phyloP scores from a whole-genome alignment of 164 flowering plant species.

The Nelumbo lutea region DNA sequence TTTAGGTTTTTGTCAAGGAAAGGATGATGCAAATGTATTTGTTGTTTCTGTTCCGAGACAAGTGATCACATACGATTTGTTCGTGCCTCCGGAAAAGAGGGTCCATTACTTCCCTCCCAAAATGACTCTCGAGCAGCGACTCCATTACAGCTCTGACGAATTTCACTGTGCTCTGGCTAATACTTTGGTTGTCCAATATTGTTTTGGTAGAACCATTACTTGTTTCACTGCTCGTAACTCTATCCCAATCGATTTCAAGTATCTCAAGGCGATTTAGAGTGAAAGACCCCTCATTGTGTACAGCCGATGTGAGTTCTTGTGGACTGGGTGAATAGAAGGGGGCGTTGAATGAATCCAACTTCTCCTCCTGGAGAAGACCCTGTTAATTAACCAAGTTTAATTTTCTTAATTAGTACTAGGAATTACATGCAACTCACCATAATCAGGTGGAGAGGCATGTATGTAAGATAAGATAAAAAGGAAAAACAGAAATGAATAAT shows the following conservation, averaged over 20 bases:
- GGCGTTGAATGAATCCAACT: constrained; percentile 39
- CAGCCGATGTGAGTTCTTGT: constrained; percentile 32
- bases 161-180: constrained; percentile 33
- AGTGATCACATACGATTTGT: constrained; percentile 22
- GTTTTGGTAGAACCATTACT: background rate
- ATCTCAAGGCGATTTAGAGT: constrained; percentile 21
- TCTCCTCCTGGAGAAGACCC: constrained; percentile 42
- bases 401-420: too few species aligned
- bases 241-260: constrained; percentile 41
- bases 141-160: constrained; percentile 45
- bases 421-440: too few species aligned
- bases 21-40: constrained; percentile 27
- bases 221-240: background rate
- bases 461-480: too few species aligned
- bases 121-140: constrained; percentile 39
- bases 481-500: background rate
- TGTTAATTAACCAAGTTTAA: constrained; percentile 2
- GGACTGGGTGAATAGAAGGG: constrained; percentile 47
- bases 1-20: constrained; percentile 23
- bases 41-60: constrained; percentile 8
- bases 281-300: constrained; percentile 49
- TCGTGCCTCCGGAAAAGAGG: constrained; percentile 31
- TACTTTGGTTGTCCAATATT: background rate
- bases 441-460: too few species aligned
- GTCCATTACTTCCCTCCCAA: constrained; percentile 38